These are phyloP conservation scores for Cryphonectria japonica DNA, from an alignment of 2,329 filamentous ascomycete genomes.

Conservation along the genomic window DNA sequence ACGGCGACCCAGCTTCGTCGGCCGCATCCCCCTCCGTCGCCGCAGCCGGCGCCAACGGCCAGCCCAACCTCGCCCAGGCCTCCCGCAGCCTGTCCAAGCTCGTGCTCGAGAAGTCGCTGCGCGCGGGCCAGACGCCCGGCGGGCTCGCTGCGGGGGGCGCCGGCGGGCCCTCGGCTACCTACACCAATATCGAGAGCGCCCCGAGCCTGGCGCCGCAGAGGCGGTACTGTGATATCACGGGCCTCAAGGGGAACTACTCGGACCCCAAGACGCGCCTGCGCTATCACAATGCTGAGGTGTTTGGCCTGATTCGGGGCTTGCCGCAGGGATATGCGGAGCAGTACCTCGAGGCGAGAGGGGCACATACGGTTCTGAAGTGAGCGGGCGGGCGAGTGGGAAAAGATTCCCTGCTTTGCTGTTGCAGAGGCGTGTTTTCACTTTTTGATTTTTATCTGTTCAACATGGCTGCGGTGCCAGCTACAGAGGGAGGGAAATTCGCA, in stretches of 20 bases:
- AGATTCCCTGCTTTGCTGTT: background rate
- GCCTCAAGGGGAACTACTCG: constrained; percentile 85
- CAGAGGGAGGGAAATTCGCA: background rate
- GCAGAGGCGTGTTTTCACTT: background rate
- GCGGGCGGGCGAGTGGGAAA: constrained; percentile 23
- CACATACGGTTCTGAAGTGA: constrained; percentile 92
- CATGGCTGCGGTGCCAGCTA: constrained; percentile 4
- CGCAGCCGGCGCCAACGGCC: constrained; percentile 41
- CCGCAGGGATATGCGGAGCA: constrained; percentile 83
- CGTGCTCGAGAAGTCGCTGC: constrained; percentile 81
- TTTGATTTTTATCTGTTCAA: constrained; percentile 4
- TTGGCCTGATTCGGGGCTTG: constrained; percentile 77
- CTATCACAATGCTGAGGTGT: constrained; percentile 93
- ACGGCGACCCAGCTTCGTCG: background rate
- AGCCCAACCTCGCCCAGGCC: constrained; percentile 83
- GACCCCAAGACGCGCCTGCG: constrained; percentile 93
- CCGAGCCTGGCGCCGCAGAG: constrained; percentile 83
- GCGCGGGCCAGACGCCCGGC: constrained; percentile 39
- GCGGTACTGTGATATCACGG: constrained; percentile 95
- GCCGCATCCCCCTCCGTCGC: constrained; percentile 36
- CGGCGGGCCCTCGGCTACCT: constrained; percentile 71
- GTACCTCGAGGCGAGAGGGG: constrained; percentile 86
- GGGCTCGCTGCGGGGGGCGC: constrained; percentile 36
- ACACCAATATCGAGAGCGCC: constrained; percentile 91
- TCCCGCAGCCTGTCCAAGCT: constrained; percentile 84